A percentile compares a stretch with the other conserved stretches of the same genome.
phyloP scores from a whole-genome alignment of 805 yeast genomes.

The Wickerhamia fluorescens region DNA sequence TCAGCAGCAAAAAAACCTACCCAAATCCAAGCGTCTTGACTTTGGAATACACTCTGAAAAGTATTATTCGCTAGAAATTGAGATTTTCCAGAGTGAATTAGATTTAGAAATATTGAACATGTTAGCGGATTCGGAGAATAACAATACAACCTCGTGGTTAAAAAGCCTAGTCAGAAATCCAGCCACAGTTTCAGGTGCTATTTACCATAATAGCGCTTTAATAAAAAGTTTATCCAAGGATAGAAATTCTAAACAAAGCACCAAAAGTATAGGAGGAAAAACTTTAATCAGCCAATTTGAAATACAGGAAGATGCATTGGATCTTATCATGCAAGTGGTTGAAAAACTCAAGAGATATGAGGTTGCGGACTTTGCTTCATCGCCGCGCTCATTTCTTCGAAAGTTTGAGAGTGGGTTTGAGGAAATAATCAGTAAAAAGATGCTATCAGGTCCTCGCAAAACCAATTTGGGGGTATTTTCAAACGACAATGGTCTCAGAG shows the following conservation, averaged over 20 bases:
- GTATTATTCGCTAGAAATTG: constrained; percentile 62
- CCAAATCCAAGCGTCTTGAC: constrained; percentile 49
- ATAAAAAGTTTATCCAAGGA: neutral
- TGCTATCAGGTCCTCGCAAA: constrained; percentile 4
- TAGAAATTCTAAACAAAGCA: neutral
- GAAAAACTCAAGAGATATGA: constrained; percentile 3
- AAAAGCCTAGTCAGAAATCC: neutral
- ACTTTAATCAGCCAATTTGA: constrained; percentile 1
- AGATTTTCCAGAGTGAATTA: constrained; percentile 45
- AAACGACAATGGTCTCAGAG: constrained; percentile 1
- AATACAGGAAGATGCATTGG: no score
- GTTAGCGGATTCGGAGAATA: constrained; percentile 7
- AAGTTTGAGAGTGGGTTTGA: constrained; percentile 7
- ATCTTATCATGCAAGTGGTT: constrained; percentile 1
- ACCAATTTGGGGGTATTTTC: no score
- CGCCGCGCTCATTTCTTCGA: constrained; percentile 3
- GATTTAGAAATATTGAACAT: constrained; percentile 28
- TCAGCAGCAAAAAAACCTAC: constrained; percentile 18
- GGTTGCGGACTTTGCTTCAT: neutral
- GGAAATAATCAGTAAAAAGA: constrained; percentile 6
- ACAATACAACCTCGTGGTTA: constrained; percentile 8
- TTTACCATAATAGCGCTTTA: neutral
- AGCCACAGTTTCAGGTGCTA: neutral
- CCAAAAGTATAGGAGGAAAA: neutral
- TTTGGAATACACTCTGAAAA: constrained; percentile 65